Base-by-base conservation (phyloP, 2,329 filamentous ascomycete genomes). In the Emmonsia crescens region DNA sequence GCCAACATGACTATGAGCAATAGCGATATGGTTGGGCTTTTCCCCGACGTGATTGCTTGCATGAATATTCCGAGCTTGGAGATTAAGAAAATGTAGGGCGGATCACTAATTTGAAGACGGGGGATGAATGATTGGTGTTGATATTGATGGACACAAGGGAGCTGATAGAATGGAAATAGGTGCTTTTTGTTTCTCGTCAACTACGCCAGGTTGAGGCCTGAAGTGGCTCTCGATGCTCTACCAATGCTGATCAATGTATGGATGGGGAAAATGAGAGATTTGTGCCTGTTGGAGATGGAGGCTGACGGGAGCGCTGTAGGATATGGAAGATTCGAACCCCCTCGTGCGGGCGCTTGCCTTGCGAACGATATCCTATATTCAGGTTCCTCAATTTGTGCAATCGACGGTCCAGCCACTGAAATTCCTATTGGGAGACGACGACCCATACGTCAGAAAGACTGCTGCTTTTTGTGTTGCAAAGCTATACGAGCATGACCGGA, bases 1-100 rank as follows among this genome's bases (percentile, higher is more conserved):
- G 94, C 94, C 74, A 99, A 99, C 75, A 99, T 99, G 94, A 99
- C 94, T 66, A 99, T 99, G 94, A 97, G 93, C 84, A 99, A 99
- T 79, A 99, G 97, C 73, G 94, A 99, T 76, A 99, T 99, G 94
- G 89, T 97, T 61, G 91, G 91, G 46, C 81, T 99, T 59, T 99
- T 99, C 69, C 91, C 93, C 21, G 94, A 99, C 73, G 89, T 99
- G 63, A 89, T 99, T 68, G 86, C 82, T 65, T 97, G 93, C 80
- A 99, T 99, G 94, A 86, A 89, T 69, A 89, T 99, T 65, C 88
- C 87, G 59, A 96, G 89, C 70, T 79, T 99, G 74, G 94, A 99
- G 77, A 96, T 99, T 78, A 99, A 99, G 84, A 99, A 99, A 82
- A 99, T 99, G 94, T 96, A 80, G 38, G 74, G 33, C 24, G 9